Percentiles rank a stretch among this genome's conserved stretches.
phyloP scores from a whole-genome alignment of 257 asterid species.

The Przewalskia tangutica region DNA sequence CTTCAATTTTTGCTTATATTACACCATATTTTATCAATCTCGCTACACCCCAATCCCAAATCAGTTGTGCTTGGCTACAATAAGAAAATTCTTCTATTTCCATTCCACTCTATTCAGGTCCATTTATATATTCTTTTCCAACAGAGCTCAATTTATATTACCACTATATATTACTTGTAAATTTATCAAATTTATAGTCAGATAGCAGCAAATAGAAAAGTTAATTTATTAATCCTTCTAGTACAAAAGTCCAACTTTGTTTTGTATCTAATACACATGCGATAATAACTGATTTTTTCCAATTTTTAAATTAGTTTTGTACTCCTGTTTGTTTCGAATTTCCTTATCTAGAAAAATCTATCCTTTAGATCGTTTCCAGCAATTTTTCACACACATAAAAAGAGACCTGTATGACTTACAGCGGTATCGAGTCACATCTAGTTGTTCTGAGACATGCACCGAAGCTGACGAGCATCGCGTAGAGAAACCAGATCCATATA shows the following conservation, averaged over 20 bases:
- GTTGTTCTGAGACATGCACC: neutral
- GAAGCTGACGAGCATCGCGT: neutral
- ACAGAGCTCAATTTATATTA: neutral
- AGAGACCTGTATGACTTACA: constrained; percentile 11
- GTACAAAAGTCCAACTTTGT: neutral
- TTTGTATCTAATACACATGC: neutral
- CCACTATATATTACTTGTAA: neutral
- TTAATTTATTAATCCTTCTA: neutral
- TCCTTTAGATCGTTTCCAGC: neutral
- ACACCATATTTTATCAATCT: too few species aligned
- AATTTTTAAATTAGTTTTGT: neutral
- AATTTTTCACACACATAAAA: neutral
- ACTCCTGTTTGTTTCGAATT: neutral
- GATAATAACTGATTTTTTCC: neutral
- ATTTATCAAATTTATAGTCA: neutral
- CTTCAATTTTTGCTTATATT: neutral
- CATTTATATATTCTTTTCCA: neutral
- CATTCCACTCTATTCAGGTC: neutral
- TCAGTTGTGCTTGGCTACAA: neutral
- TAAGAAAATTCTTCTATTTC: neutral
- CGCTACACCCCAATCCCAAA: neutral
- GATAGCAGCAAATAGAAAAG: neutral
- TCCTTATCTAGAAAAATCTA: neutral
- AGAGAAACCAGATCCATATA: constrained; percentile 28
- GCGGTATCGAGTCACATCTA: constrained; percentile 11